A percentile compares a stretch with the other conserved stretches of the same genome.
Conservation (phyloP, 2,329 filamentous ascomycete species). For the Ophiostoma australiae region DNA sequence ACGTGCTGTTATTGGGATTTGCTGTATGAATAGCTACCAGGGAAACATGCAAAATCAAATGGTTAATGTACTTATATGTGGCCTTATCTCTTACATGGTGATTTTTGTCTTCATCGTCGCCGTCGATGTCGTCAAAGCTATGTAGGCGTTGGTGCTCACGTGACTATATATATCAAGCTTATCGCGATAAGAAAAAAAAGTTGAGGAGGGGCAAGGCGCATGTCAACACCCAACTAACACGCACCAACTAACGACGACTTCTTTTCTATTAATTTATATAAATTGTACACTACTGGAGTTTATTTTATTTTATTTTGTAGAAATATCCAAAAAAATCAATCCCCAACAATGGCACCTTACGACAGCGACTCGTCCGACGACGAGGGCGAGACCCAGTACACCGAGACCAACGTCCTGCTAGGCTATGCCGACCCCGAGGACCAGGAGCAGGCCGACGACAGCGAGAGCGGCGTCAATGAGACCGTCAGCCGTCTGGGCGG, state of each 20-base stretch:
- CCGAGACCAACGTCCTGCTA: constrained; percentile 80
- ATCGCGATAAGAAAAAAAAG: constrained; percentile 18
- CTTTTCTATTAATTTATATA: constrained; percentile 30
- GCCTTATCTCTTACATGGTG: not conserved
- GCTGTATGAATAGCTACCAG: constrained; percentile 13
- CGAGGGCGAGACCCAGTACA: constrained; percentile 54
- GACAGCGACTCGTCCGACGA: constrained; percentile 77
- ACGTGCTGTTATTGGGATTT: constrained; percentile 5
- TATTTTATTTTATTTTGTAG: constrained; percentile 28
- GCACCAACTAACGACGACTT: not conserved
- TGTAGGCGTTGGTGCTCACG: not conserved
- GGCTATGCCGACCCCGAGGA: constrained; percentile 67
- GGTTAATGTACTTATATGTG: not conserved
- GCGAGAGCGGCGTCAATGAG: constrained; percentile 45
- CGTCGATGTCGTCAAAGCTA: not conserved
- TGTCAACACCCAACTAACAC: constrained; percentile 6
- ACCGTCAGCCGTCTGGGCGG: constrained; percentile 84
- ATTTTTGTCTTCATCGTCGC: not conserved
- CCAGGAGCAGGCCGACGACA: constrained; percentile 15
- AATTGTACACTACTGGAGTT: constrained; percentile 15
- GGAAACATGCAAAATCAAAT: not conserved
- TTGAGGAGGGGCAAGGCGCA: constrained; percentile 14
- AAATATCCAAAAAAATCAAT: constrained; percentile 3
- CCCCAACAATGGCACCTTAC: constrained; percentile 61
- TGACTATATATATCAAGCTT: not conserved